Evolutionary conservation across 305 asterid species (phyloP), one percentile per base, ranked within the genome.

Genomic region (Fraxinus latifolia): DNA sequence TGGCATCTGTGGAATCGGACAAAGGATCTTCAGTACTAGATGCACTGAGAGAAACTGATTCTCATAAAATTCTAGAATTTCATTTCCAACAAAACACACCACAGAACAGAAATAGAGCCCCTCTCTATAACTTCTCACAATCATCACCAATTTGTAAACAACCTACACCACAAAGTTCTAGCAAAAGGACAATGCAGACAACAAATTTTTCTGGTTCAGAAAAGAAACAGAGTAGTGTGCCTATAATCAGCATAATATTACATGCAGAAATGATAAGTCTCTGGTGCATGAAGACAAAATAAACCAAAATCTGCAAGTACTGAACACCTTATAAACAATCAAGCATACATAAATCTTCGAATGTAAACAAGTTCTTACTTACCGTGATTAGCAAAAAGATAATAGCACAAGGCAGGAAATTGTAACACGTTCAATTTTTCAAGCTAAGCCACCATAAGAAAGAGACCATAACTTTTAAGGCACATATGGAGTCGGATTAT

Each of bases 361-460:
- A 62, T 23, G 15, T 62, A 62, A 62, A 62, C n/a, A 23, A 62
- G 33, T 62, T 23, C 72, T 25, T 62, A 23, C 12, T 62, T 23
- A 62, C 72, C 33, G 33, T 62, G 33, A 62, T 62, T 27, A 9
- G 33, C 33, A 62, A 62, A 62, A 9, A 8, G 32, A 62, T 23
- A 23, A 23, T 62, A 23, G 33, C 72, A 68, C 0, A n/a, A 72
- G 47, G 27, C 50, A 72, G 47, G 15, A 72, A 72, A 72, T 17
- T 72, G 19, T 72, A 32, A 32, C 2, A 2, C 50, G 11, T 33
- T 33, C 77, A 72, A 34, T 29, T 72, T 55, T 55, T 62, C 79
- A 76, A 80, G 77, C 85, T 77, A 79, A 82, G 79, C 81, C 84
- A 82, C 53, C 81, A 76, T 67, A 77, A 80, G 55, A 29, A 7